Base-by-base conservation (phyloP, 2,329 filamentous ascomycete species). In the Ambrosiella xylebori region DNA sequence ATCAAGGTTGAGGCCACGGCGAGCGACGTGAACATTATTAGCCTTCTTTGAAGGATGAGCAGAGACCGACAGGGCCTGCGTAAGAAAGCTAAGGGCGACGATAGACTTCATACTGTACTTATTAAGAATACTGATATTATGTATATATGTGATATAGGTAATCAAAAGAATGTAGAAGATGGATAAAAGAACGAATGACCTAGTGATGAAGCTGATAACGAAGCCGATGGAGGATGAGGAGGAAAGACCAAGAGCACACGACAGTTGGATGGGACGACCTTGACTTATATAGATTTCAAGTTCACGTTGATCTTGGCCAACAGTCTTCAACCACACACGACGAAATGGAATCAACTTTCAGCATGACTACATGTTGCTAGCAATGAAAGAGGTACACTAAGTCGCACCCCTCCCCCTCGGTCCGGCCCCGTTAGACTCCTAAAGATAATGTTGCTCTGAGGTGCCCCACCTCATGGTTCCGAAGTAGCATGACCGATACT, bases 51-150 rank as follows among this genome's bases (percentile, higher is more conserved):
- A 59, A 4, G 68, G 68, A 53, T 70, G 69, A 15, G 67, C 68
- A 17, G 65, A 61, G 55, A 66, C 65, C 50, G 66, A 64, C 57
- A 62, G 61, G 47, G 66, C 66, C 7, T 70, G 64, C 57, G 67
- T 65, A n/a, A 68, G 61, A 36, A 71, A 65, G 27, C 68, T 68
- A 3, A 71, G 63, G 19, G 69, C 62, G 49, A 68, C 56, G 27
- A 68, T 62, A 36, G 66, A 67, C 61, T 68, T 70, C 68, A 69
- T 70, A 35, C 56, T 58, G 51, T 54, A 56, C 56, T 13, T 38
- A 47, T 40, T 55, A 38, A n/a, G 54, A 12, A 47, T 36, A 49
- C 9, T 47, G 39, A 49, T 17, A 49, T 37, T 38, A 40, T 11
- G 36, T 49, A 56, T 37, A 55, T 39, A 40, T 36, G 19, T 35